These are phyloP conservation scores for Phytophthora sp. DNA, from an alignment of 352 stramenopile species.

Conservation along the genomic window DNA sequence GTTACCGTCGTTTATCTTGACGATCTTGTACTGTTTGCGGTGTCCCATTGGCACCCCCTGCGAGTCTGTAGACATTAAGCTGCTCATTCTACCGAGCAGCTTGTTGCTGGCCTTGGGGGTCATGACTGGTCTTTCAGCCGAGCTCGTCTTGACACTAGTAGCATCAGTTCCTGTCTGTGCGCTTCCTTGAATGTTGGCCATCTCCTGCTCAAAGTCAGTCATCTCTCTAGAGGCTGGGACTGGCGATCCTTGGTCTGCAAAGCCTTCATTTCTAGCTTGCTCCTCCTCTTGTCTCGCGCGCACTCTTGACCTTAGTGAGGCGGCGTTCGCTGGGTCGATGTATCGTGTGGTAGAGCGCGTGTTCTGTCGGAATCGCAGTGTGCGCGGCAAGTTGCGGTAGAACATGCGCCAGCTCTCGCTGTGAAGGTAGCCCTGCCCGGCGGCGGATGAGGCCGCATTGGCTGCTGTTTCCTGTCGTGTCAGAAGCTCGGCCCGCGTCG, in stretches of 20 bases:
- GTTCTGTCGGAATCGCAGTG: conserved; percentile 78
- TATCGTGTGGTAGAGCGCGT: conserved; percentile 78
- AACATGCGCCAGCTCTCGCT: conserved; percentile 66
- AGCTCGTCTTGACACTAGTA: conserved; percentile 19
- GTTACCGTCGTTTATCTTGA: conserved; percentile 75
- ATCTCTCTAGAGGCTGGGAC: conserved; percentile 23
- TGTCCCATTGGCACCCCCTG: conserved; percentile 13
- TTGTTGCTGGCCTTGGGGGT: conserved; percentile 42
- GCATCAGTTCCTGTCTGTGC: conserved; percentile 16
- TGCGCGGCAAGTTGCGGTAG: conserved; percentile 69
- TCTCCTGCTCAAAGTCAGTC: conserved; percentile 66
- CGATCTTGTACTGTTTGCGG: conserved; percentile 68
- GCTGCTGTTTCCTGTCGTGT: conserved; percentile 5
- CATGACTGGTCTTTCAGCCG: conserved; percentile 22
- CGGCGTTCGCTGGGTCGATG: conserved; percentile 75
- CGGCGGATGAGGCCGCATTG: conserved; percentile 5
- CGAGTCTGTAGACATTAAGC: conserved; percentile 69
- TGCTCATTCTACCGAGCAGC: conserved; percentile 52
- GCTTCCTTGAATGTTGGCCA: conserved; percentile 33
- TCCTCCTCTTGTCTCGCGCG: conserved; percentile 62
- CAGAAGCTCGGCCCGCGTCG: conserved; percentile 26
- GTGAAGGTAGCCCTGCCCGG: conserved; percentile 33
- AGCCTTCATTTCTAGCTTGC: conserved; percentile 41
- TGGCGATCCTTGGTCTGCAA: conserved; percentile 32
- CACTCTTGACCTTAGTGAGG: conserved; percentile 59